Evolutionary conservation across 169 alveolate species (phyloP).

Genomic region (Cryptosporidium meleagridis): DNA sequence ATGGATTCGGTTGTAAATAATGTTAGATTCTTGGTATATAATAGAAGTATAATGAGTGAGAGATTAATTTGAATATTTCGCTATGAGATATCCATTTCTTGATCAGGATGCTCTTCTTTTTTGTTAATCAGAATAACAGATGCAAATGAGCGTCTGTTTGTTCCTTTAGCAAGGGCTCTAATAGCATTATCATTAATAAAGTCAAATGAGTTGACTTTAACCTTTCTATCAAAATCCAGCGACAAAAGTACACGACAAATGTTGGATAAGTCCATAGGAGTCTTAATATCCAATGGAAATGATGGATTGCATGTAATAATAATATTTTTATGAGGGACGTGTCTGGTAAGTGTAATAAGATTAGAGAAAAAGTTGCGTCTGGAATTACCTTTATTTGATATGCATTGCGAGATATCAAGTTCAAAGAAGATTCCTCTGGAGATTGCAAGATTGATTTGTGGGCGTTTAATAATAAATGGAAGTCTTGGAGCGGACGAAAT

Average conservation of each 20-base stretch:
- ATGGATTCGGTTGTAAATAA: not conserved
- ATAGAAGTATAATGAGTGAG: not conserved
- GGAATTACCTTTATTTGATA: slow-evolving; percentile 41
- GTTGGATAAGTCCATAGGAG: slow-evolving; percentile 63
- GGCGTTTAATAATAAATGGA: slow-evolving; percentile 52
- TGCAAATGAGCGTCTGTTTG: slow-evolving; percentile 54
- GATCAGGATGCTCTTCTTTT: not conserved
- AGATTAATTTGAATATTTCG: not conserved
- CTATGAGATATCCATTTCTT: not conserved
- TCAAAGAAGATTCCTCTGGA: slow-evolving; percentile 68
- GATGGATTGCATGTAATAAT: slow-evolving; percentile 37
- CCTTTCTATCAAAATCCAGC: slow-evolving; percentile 51
- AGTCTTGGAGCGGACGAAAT: slow-evolving; percentile 44
- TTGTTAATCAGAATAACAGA: slow-evolving; percentile 26
- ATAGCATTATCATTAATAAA: slow-evolving; percentile 34
- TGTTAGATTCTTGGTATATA: not conserved
- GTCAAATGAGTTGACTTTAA: slow-evolving; percentile 18
- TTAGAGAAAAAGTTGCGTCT: slow-evolving; percentile 50
- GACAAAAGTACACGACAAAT: slow-evolving; percentile 34
- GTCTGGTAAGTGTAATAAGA: slow-evolving; percentile 37
- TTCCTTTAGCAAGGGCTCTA: slow-evolving; percentile 52
- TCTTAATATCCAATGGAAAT: slow-evolving; percentile 16
- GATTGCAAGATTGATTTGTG: slow-evolving; percentile 53
- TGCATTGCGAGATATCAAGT: slow-evolving; percentile 28
- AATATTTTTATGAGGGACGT: slow-evolving; percentile 55